Evolutionary conservation across 1,139 yeast genomes (phyloP).

Genomic region (Arxiozyma heterogenica): DNA sequence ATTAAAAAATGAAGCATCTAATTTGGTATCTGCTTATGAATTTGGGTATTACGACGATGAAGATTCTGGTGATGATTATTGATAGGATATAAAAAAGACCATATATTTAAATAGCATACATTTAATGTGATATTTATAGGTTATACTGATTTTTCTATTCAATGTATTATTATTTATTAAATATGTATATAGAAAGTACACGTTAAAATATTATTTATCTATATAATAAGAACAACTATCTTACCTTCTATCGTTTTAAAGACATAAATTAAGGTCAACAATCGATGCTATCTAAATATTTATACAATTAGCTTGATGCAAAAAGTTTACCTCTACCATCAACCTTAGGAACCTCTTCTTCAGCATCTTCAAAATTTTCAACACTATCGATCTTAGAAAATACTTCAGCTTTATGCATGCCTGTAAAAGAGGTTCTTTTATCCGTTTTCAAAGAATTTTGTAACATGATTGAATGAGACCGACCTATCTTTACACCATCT

Average conservation of each 20-base stretch:
- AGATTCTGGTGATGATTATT: constrained; percentile 29
- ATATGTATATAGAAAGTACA: background rate
- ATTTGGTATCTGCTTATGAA: constrained; percentile 45
- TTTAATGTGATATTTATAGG: no score
- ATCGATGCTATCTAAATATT: background rate
- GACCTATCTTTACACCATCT: constrained; percentile 25
- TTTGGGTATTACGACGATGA: constrained; percentile 47
- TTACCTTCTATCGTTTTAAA: background rate
- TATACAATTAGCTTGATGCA: background rate
- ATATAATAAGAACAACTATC: no score
- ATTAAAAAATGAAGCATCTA: constrained; percentile 46
- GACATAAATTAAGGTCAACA: background rate
- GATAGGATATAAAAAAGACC: background rate
- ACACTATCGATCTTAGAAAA: constrained; percentile 3
- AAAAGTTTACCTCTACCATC: constrained; percentile 23
- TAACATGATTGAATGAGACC: constrained; percentile 21
- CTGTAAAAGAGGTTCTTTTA: constrained; percentile 9
- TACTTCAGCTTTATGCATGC: constrained; percentile 1
- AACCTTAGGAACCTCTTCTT: constrained; percentile 18
- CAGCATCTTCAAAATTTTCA: constrained; percentile 28
- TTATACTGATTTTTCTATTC: background rate
- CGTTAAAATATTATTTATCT: background rate
- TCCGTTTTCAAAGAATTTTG: constrained; percentile 9
- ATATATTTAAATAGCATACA: no score
- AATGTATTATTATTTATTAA: no score